These are phyloP conservation scores for Globisporangium polare DNA, from an alignment of 352 stramenopile genomes.

Conservation along the genomic window DNA sequence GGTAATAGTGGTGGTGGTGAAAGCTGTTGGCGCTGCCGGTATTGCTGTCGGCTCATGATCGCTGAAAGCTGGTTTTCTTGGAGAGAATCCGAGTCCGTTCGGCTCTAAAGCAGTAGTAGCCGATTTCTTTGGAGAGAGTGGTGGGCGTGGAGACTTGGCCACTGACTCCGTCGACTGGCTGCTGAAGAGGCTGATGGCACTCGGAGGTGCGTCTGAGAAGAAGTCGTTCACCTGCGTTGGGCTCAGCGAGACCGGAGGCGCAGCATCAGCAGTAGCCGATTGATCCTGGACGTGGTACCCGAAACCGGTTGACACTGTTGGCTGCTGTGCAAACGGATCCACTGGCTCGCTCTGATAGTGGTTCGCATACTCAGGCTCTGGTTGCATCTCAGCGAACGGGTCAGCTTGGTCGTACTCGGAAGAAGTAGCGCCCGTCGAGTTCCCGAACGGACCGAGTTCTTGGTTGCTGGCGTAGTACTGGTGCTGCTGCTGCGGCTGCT, in stretches of 20 bases:
- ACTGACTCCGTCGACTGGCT: constrained; percentile 1
- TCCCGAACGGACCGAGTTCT: not conserved
- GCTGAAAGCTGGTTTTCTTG: constrained; percentile 1
- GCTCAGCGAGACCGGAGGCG: constrained; percentile 5
- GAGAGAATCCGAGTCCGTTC: not conserved
- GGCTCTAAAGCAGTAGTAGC: not conserved
- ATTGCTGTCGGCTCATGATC: constrained; percentile 11
- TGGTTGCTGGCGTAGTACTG: constrained; percentile 8
- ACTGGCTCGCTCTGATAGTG: not conserved
- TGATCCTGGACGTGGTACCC: not conserved
- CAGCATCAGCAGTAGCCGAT: not conserved
- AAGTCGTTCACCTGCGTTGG: constrained; percentile 27
- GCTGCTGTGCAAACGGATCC: constrained; percentile 6
- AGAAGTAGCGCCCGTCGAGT: not conserved
- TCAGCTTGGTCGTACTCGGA: not conserved
- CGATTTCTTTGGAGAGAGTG: not conserved
- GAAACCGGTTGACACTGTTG: not conserved
- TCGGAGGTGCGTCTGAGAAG: constrained; percentile 29
- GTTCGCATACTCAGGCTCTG: not conserved
- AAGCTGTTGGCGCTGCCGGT: not conserved
- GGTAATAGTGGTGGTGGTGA: not conserved
- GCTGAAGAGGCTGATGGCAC: constrained; percentile 35
- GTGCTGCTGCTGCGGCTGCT: constrained; percentile 6
- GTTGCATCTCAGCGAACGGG: constrained; percentile 17
- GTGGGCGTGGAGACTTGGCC: not conserved